phyloP scores from a whole-genome alignment of 169 alveolate genomes.

The Plasmodium inui region DNA sequence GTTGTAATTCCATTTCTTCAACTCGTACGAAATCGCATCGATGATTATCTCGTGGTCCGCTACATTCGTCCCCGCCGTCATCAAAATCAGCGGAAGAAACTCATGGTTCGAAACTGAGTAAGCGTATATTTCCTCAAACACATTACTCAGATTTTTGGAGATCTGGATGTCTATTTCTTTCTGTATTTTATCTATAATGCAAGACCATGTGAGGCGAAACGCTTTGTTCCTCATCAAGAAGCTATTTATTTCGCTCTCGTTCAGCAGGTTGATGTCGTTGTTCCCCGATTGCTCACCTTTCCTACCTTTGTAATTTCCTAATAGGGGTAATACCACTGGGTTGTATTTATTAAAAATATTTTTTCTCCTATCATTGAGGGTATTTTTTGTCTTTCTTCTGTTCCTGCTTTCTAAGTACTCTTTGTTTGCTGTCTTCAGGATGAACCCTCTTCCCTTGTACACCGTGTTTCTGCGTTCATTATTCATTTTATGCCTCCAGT shows the following conservation, averaged over 20 bases:
- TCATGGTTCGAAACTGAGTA: conserved; percentile 41
- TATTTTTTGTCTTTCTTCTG: conserved; percentile 2
- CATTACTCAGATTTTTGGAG: conserved; percentile 48
- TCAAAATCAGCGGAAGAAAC: conserved; percentile 38
- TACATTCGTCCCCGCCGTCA: conserved; percentile 70
- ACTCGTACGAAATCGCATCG: conserved; percentile 45
- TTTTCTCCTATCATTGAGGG: conserved; percentile 22
- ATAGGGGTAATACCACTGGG: conserved; percentile 45
- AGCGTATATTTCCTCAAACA: conserved; percentile 46
- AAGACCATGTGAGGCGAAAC: conserved; percentile 55
- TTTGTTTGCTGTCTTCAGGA: conserved; percentile 18
- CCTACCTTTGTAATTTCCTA: conserved; percentile 5
- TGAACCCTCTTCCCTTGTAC: conserved; percentile 54
- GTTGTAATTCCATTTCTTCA: conserved; percentile 30
- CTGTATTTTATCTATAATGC: conserved; percentile 26
- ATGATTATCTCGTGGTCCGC: conserved; percentile 63
- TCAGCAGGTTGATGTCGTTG: conserved; percentile 15
- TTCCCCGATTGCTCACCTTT: background rate
- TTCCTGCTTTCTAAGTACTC: conserved; percentile 9
- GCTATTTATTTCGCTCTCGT: conserved; percentile 51
- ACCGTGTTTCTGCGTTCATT: conserved; percentile 1
- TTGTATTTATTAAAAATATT: conserved; percentile 39
- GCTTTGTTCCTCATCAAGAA: conserved; percentile 52
- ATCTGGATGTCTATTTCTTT: conserved; percentile 61
- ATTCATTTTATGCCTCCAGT: background rate